Evolutionary conservation across 306 rosid species (phyloP), one percentile per base, ranked within the genome.

Genomic region (Comarum palustre): DNA sequence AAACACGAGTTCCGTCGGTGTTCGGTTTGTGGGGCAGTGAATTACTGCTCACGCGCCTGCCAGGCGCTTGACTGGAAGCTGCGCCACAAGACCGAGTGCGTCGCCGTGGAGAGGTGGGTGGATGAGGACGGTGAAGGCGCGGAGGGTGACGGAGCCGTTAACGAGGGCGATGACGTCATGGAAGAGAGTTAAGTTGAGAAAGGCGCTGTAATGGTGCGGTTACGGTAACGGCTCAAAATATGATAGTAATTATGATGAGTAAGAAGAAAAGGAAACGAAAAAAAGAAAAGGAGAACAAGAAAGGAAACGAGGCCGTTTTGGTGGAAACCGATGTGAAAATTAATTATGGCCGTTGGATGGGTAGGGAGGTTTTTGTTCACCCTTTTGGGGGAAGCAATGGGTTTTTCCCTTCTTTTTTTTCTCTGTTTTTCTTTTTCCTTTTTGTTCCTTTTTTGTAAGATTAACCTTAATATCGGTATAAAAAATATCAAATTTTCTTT

Each of bases 51-150:
- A 59, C 98, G 98, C 69, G 98, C 96, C 2, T 93, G 97, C 36
- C 98, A 93, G 63, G 98, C 98, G 32, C 91, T 93, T 45, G 97
- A 93, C 81, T 93, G 98, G 98, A 93, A 91, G 82, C 81, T 88
- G 24, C 85, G 96, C 17, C 98, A 93, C 46, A 93, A 93, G 85
- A 85, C 73, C 6, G 97, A 89, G 73, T 93, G 98, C 16, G 74
- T 85, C 0, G 90, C 92, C 0, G 90, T 79, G 2, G 98, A 89
- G 72, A 82, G 92, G 72, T 90, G 93, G 93, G 64, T 66, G 1
- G 87, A 86, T 12, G 97, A 86, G 8, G 95, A 83, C 5, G 97
- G 79, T 0, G 92, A 81, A 8, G 86, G 62, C 1, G 88, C 51
- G 0, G 86, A 63, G 2, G 82, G 8, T 22, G 82, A 71, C 68